A percentile compares a stretch with the other conserved stretches of the same genome.
Evolutionary conservation across 2,329 filamentous ascomycete genomes (phyloP).

Genomic region (Aspergillus costaricaensis): DNA sequence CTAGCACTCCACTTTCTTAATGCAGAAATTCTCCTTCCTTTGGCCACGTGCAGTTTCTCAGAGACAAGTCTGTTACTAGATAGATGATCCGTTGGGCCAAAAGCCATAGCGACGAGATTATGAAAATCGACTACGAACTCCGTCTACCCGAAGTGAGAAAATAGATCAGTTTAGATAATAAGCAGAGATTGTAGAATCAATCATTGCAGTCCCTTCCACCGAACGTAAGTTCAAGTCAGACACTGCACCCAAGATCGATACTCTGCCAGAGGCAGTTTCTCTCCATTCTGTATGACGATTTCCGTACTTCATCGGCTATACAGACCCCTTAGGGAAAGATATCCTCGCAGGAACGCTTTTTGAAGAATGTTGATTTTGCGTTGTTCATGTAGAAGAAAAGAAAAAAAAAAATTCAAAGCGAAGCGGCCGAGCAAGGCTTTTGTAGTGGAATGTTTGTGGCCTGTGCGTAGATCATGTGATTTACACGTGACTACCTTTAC

Average conservation of each 20-base stretch:
- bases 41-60: background rate
- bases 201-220: slow-evolving; percentile 61
- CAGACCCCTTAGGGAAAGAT: slow-evolving; percentile 30
- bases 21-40: background rate
- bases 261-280: slow-evolving; percentile 42
- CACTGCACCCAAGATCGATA: slow-evolving; percentile 62
- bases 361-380: slow-evolving; percentile 57
- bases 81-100: slow-evolving; percentile 3
- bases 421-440: slow-evolving; percentile 3
- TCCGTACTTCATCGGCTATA: slow-evolving; percentile 56
- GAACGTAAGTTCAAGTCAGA: slow-evolving; percentile 44
- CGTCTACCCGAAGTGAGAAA: background rate
- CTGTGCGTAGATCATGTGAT: slow-evolving; percentile 24
- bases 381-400: slow-evolving; percentile 55
- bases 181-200: slow-evolving; percentile 54
- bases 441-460: slow-evolving; percentile 11
- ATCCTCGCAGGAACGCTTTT: slow-evolving; percentile 62
- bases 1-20: background rate
- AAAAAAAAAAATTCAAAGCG: slow-evolving; percentile 31
- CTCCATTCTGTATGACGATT: slow-evolving; percentile 61
- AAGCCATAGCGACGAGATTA: slow-evolving; percentile 1
- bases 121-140: background rate
- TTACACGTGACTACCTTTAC: background rate
- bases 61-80: slow-evolving; percentile 10
- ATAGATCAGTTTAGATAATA: slow-evolving; percentile 2